Evolutionary conservation across 306 rosid genomes (phyloP).

Genomic region (Ziziphus jujuba): DNA sequence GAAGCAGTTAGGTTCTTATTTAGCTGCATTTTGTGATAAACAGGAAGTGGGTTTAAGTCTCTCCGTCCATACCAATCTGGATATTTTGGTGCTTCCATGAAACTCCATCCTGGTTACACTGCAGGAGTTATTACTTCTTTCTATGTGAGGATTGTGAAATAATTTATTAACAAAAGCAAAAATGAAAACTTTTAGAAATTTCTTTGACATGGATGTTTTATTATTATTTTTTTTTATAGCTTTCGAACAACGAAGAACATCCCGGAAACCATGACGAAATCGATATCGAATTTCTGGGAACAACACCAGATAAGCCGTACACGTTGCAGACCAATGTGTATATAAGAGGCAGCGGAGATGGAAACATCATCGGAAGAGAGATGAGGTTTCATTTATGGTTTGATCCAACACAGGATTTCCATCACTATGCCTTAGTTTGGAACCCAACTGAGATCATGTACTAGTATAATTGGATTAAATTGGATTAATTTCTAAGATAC

Average conservation of each 20-base stretch:
- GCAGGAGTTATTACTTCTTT: conserved; percentile 84
- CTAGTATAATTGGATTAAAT: too few species aligned
- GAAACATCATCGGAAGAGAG: conserved; percentile 73
- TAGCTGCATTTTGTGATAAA: conserved; percentile 6
- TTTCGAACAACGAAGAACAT: conserved; percentile 81
- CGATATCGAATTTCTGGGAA: conserved; percentile 88
- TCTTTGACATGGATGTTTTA: background rate
- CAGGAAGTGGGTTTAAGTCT: conserved; percentile 95
- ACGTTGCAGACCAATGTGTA: conserved; percentile 88
- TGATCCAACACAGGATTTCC: conserved; percentile 82
- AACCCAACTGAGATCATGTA: conserved; percentile 81
- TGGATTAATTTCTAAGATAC: background rate
- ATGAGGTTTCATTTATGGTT: conserved; percentile 87
- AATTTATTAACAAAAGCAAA: too few species aligned
- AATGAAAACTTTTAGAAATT: too few species aligned
- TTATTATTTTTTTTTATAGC: conserved; percentile 35
- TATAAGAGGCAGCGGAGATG: conserved; percentile 88
- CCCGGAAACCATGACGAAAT: conserved; percentile 89
- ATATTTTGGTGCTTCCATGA: conserved; percentile 71
- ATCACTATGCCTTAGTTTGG: conserved; percentile 79
- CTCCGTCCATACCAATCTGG: conserved; percentile 62
- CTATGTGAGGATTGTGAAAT: conserved; percentile 48
- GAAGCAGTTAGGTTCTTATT: background rate
- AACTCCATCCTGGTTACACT: conserved; percentile 82
- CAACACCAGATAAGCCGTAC: conserved; percentile 72